Evolutionary conservation across 306 rosid species (phyloP), one percentile per base, ranked within the genome.

Genomic region (Cercis canadensis): DNA sequence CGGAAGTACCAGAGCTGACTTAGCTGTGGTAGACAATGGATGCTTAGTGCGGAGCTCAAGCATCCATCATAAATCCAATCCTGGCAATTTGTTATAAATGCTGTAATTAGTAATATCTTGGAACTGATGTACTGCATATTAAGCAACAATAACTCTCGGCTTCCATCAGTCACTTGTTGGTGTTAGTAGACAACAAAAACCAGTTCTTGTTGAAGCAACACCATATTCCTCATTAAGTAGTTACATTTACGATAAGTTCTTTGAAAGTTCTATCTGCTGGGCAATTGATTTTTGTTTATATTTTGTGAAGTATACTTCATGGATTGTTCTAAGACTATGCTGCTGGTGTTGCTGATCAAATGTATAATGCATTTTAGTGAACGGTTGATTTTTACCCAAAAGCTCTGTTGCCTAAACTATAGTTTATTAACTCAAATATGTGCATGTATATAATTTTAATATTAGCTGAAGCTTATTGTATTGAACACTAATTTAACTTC

Each of bases 401-500:
- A 24, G n/a, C n/a, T 24, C 29, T 24, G 29, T 24, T 24, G 1
- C 29, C 29, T 24, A 24, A 24, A 24, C 29, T 24, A 24, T 24
- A 24, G 29, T 24, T 24, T 24, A 24, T 1, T 24, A 24, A 24
- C 29, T 24, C 29, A 24, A 24, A 24, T 24, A 24, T 24, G 29
- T 24, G 29, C 29, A 24, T 24, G 29, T 24, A 24, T 24, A 24
- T 3, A 24, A 24, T 1, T 24, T 24, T 24, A 24, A 24, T 45
- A 50, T 66, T 19, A 47, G 31, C 45, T 37, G 6, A 68, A 33
- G 37, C 29, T 36, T 18, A 24, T 65, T 41, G 31, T 51, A 32
- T 46, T 59, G 31, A 56, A 19, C 40, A 24, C 32, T 53, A 15
- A 56, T 34, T 47, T 18, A 75, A 29, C 57, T 70, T 59, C 4